Conservation (phyloP, 2,329 filamentous ascomycete genomes). For the Tolypocladium capitatum region DNA sequence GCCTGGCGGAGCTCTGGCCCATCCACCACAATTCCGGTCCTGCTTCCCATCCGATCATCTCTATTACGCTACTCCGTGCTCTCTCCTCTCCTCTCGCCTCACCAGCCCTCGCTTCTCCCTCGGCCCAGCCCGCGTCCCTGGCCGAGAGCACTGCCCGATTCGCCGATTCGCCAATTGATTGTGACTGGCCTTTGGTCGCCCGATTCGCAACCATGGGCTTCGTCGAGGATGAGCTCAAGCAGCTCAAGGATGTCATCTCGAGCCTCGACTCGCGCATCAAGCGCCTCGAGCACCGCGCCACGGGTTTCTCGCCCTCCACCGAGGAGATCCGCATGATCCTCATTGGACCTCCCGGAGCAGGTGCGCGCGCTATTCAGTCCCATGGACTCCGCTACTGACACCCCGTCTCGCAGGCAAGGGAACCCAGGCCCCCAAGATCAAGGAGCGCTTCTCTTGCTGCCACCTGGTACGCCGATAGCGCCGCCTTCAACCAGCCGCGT, state of each 20-base stretch:
- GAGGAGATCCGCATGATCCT: constrained; percentile 87
- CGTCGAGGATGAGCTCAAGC: constrained; percentile 72
- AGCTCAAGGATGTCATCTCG: constrained; percentile 71
- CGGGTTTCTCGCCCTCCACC: constrained; percentile 35
- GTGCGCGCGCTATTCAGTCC: constrained; percentile 37
- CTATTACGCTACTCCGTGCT: too few relatives aligned
- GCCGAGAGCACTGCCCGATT: not conserved
- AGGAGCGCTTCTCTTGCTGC: constrained; percentile 95
- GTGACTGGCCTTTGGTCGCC: not conserved
- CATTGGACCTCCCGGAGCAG: constrained; percentile 93
- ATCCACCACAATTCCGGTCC: constrained; percentile 1
- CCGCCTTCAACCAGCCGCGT: not conserved
- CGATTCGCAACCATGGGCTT: constrained; percentile 62
- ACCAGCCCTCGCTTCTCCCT: not conserved
- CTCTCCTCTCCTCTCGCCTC: constrained; percentile 3
- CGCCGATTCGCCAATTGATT: not conserved
- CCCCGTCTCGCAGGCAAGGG: constrained; percentile 63
- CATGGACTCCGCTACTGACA: not conserved
- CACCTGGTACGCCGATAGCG: constrained; percentile 65
- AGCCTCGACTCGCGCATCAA: constrained; percentile 77
- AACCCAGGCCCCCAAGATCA: constrained; percentile 94
- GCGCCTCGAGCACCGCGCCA: constrained; percentile 65
- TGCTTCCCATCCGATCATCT: constrained; percentile 1
- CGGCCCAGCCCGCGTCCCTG: not conserved
- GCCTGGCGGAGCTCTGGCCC: not conserved